Percentiles rank a stretch among this genome's conserved stretches.
These are phyloP conservation scores for Fragilaria radians DNA, from an alignment of 108 stramenopile species.

Conservation along the genomic window DNA sequence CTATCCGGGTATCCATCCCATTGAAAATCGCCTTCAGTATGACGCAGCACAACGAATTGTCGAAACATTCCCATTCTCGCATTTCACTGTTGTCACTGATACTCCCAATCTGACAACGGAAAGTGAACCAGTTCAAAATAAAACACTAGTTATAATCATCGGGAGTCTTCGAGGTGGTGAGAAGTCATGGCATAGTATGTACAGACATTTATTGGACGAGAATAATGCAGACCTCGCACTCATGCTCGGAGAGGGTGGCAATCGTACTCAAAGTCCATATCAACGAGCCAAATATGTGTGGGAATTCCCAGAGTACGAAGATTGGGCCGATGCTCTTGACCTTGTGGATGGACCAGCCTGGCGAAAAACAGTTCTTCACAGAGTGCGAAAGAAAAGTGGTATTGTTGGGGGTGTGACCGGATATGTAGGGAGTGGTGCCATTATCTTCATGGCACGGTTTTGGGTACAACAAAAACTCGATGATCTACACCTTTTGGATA, in stretches of 20 bases:
- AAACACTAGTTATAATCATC: slow-evolving; percentile 29
- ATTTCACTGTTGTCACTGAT: too few species aligned
- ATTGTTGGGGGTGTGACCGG: slow-evolving; percentile 26
- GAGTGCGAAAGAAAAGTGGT: not conserved
- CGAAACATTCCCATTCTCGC: too few species aligned
- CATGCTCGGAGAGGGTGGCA: slow-evolving; percentile 12
- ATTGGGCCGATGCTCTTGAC: slow-evolving; percentile 42
- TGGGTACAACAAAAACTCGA: slow-evolving; percentile 14
- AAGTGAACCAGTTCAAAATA: too few species aligned
- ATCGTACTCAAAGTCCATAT: slow-evolving; percentile 9
- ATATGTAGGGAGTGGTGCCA: slow-evolving; percentile 18
- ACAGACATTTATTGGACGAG: slow-evolving; percentile 30
- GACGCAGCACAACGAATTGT: too few species aligned
- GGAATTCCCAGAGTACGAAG: slow-evolving; percentile 25
- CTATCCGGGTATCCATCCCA: too few species aligned
- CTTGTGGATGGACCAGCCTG: slow-evolving; percentile 26
- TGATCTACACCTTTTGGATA: slow-evolving; percentile 5
- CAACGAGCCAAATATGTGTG: slow-evolving; percentile 30
- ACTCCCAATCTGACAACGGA: too few species aligned
- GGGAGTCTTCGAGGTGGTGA: slow-evolving; percentile 42
- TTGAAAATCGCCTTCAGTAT: too few species aligned
- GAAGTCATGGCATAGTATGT: slow-evolving; percentile 30
- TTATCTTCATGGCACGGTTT: slow-evolving; percentile 38
- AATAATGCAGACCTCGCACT: slow-evolving; percentile 38
- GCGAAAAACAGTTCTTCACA: slow-evolving; percentile 12